Base-by-base conservation (phyloP, 23 red algal species). In the Cyanidiococcus yangmingshanensis region DNA sequence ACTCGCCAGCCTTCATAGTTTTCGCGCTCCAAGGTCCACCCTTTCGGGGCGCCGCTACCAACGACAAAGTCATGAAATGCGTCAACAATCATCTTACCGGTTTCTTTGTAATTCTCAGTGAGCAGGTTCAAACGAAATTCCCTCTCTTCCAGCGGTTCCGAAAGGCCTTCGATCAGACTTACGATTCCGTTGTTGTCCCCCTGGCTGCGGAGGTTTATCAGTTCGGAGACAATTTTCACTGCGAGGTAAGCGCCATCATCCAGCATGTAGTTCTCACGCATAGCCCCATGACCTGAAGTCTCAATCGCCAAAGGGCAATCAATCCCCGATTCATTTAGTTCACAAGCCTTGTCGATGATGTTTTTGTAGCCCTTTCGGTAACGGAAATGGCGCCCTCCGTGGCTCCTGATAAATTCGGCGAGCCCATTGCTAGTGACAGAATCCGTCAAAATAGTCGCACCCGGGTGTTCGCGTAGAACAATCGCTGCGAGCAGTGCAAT, bases 331-430 rank as follows among this genome's bases (percentile, higher is more conserved):
- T 76, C 50, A 63, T 95, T 89, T 32, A 95, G 76, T 77, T 95
- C 85, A 16, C 88, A 80, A 41, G 76, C 90, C 57, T 95, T 89
- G 75, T 95, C 90, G 51, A 95, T 95, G 27, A 95, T 82, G 40
- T 95, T 95, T 76, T 95, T 95, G 85, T 95, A 95, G 15, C 90
- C 90, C 26, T 95, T 95, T 40, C 79, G 77, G 79, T 89, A 95
- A 37, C 90, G 79, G 57, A 95, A 86, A 57, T 95, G 90, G 38
- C 79, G 77, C 7, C 90, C 90, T 1, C 90, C 90, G 1, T 58
- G 77, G 41, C 26, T 37, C 40, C 88, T 82, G 75, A 95, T 95
- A 79, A 95, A 95, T 41, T 58, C 39, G 17, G 39, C 75, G 31
- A 95, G 82, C 1, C 90, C 90, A 38, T 89, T 88, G 37, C 79